Base-by-base conservation (phyloP, 1,139 yeast species). In the Spencermartinsiella ligniputridi region DNA sequence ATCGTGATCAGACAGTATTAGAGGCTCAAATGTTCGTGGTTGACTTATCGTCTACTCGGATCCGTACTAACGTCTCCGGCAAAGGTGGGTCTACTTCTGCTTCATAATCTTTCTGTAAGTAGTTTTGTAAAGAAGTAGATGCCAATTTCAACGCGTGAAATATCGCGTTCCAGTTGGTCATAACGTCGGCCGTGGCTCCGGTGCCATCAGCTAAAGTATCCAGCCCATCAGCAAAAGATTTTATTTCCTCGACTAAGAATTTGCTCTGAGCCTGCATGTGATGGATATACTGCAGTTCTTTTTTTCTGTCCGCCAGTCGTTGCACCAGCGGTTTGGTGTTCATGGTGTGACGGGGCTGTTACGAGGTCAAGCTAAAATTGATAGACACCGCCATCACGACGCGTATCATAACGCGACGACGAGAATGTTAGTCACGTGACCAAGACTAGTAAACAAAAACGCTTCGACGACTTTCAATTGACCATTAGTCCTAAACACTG, bases 111-210 rank as follows among this genome's bases (percentile, higher is more conserved):
- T 61, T 56, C 19, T 30, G 20, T 30, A 75, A 76, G 49, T 76
- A 72, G 44, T 71, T 74, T 47, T 74, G 61, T 40, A 81, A 62
- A 2, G 83, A 79, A 54, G 79, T 62, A 0, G 89, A 78, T 0
- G 94, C 90, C 55, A 85, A 62, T 9, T 83, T 76, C 0, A 84
- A 76, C 1, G 88, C 77, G 48, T 79, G 71, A 18, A 81, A 70
- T 15, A 85, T 83, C 48, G 76, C 79, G 48, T 78, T 76, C 95
- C 95, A 85, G 52, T 81, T 83, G 8, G 81, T 72, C 55, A 66
- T 54, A 19, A 66, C 61, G 15, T 56, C 62, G 5, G 70, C 66
- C 17, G 67, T 67, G 35, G 66, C 66, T 50, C 74, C 79, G 1
- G 88, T 74, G 0, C 86, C 87, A 33, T 72, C 75, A 15, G 75